These are phyloP conservation scores for Arabidopsis lyrata DNA, from an alignment of 441 rosid genomes.

Conservation along the genomic window DNA sequence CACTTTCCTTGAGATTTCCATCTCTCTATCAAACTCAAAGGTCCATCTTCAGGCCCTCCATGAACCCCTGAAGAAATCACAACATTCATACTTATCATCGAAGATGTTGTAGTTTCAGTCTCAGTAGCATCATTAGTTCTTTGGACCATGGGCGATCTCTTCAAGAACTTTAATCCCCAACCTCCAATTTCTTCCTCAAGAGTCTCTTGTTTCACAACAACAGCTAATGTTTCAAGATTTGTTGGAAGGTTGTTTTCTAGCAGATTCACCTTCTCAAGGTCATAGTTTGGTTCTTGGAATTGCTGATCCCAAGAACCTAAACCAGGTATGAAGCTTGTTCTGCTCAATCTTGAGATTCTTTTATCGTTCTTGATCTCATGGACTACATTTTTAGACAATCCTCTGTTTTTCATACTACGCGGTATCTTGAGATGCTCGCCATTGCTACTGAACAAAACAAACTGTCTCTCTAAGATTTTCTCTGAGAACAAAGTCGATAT, in stretches of 20 bases:
- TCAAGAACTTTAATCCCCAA: conserved; percentile 89
- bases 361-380: conserved; percentile 57
- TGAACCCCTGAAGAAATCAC: conserved; percentile 81
- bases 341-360: conserved; percentile 48
- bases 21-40: conserved; percentile 75
- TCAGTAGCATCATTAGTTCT: not conserved
- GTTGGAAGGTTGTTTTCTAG: conserved; percentile 56
- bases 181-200: conserved; percentile 63
- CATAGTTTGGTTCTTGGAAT: conserved; percentile 44
- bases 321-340: not conserved
- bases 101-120: conserved; percentile 55
- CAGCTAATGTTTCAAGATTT: conserved; percentile 71
- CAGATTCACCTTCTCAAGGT: conserved; percentile 31
- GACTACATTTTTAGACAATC: conserved; percentile 60
- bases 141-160: conserved; percentile 44
- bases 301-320: conserved; percentile 54
- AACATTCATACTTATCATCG: conserved; percentile 59
- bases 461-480: conserved; percentile 63
- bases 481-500: conserved; percentile 61
- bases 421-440: conserved; percentile 37
- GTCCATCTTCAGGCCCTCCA: conserved; percentile 71
- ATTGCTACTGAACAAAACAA: conserved; percentile 59
- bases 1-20: conserved; percentile 88
- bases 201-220: conserved; percentile 61
- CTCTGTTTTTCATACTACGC: conserved; percentile 49